Conservation (phyloP, 306 rosid species). For the Acacia melanoxylon region DNA sequence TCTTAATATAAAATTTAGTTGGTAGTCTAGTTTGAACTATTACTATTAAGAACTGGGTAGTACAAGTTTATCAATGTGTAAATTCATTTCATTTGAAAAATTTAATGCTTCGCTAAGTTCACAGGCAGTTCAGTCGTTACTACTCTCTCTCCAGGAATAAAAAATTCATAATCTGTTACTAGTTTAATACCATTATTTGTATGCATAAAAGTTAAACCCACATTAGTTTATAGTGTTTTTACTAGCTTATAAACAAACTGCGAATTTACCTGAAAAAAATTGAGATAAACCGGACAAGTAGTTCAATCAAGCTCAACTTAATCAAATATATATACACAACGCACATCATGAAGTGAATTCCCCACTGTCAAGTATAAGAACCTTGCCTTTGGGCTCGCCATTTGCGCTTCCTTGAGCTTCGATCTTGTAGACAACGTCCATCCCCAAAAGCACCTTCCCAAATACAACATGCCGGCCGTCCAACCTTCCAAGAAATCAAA, state of each 20-base stretch:
- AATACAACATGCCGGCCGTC: conserved; percentile 64
- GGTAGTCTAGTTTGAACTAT: no score
- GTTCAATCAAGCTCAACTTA: not conserved
- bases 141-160: not conserved
- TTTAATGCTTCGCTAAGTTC: not conserved
- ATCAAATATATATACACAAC: not conserved
- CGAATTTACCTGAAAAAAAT: not conserved
- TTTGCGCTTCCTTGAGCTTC: conserved; percentile 49
- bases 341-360: conserved; percentile 41
- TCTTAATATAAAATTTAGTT: no score
- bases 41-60: no score
- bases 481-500: conserved; percentile 45
- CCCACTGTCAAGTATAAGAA: conserved; percentile 41
- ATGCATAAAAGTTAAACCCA: not conserved
- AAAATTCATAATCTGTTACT: not conserved
- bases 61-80: not conserved
- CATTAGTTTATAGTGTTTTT: not conserved
- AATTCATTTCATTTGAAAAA: not conserved
- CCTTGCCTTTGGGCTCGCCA: conserved; percentile 43
- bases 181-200: no score
- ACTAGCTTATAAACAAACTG: not conserved
- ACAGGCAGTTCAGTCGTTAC: not conserved
- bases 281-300: not conserved
- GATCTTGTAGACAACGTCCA: conserved; percentile 49
- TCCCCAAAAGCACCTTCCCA: conserved; percentile 49